Evolutionary conservation across 2,329 filamentous ascomycete genomes (phyloP), one percentile per base, ranked within the genome.

Genomic region (Pseudocercospora musae): DNA sequence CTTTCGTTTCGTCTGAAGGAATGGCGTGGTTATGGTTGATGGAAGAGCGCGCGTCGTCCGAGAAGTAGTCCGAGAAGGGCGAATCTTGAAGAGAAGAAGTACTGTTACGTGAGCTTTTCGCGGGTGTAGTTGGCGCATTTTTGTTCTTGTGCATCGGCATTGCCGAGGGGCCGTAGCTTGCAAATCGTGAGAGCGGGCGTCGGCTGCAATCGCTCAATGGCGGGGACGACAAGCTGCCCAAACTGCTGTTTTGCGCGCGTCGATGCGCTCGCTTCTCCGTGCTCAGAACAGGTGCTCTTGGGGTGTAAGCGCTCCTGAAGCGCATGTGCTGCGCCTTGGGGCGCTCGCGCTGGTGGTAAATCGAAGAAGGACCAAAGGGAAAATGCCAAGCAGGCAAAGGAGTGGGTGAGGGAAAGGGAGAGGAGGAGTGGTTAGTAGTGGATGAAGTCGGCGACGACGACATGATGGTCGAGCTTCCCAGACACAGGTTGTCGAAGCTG

Each of bases 41-140:
- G 4, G 67, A 56, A 4, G 71, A 74, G 13, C 69, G 70, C 18
- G 70, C 69, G 59, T 75, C 71, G 58, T 77, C 75, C 57, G 75
- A 77, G 69, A 77, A 77, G 66, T 78, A 78, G 67, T 78, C 77
- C 60, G 72, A 75, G 66, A 77, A 78, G 2, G 77, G 76, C 53
- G 76, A 78, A 58, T 75, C 71, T 29, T 71, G 70, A 44, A 69
- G 60, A 2, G 70, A 65, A 56, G 63, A 70, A 37, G 29, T 10
- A 59, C 42, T 66, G 40, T 57, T 44, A 25, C 66, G 66, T n/a
- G 60, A 53, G 23, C 18, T 60, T 59, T 69, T 71, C 20, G 68
- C 66, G 9, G 70, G 72, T 31, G 71, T 72, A 52, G 65, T 52
- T 9, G 71, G 71, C 49, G 49, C 54, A 27, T 53, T 29, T 25